These are phyloP conservation scores for Penicillium diatomitis DNA, from an alignment of 495 filamentous ascomycete genomes.

Conservation along the genomic window DNA sequence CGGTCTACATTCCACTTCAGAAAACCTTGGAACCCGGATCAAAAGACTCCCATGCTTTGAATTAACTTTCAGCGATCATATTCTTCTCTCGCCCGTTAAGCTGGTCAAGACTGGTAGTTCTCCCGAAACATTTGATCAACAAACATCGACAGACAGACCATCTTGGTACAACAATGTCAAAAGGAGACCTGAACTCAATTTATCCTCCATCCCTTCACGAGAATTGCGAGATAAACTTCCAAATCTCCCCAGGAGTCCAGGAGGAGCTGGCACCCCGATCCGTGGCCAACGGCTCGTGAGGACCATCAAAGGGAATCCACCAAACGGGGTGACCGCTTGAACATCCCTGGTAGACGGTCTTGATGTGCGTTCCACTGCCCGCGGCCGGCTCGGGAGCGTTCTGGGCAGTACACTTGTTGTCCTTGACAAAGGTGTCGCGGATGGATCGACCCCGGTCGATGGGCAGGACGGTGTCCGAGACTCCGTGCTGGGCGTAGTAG, in stretches of 20 bases:
- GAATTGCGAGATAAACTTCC: background rate
- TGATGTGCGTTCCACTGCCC: background rate
- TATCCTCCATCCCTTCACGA: too few relatives aligned
- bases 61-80: too few relatives aligned
- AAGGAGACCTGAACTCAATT: too few relatives aligned
- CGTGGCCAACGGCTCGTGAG: background rate
- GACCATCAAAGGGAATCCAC: background rate
- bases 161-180: too few relatives aligned
- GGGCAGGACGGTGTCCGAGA: conserved; percentile 27
- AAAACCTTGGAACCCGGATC: too few relatives aligned
- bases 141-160: too few relatives aligned
- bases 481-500: conserved; percentile 37
- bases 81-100: too few relatives aligned
- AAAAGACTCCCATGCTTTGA: too few relatives aligned
- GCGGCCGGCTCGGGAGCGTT: background rate
- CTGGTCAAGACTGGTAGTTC: too few relatives aligned
- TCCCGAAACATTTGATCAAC: too few relatives aligned
- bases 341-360: background rate
- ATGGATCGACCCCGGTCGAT: background rate
- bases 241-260: background rate
- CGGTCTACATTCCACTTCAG: too few relatives aligned
- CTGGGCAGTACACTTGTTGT: background rate
- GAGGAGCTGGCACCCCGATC: background rate
- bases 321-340: background rate
- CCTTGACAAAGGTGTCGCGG: background rate